Base-by-base conservation (phyloP, 2,329 filamentous ascomycete species). In the Botrytis paeoniae region DNA sequence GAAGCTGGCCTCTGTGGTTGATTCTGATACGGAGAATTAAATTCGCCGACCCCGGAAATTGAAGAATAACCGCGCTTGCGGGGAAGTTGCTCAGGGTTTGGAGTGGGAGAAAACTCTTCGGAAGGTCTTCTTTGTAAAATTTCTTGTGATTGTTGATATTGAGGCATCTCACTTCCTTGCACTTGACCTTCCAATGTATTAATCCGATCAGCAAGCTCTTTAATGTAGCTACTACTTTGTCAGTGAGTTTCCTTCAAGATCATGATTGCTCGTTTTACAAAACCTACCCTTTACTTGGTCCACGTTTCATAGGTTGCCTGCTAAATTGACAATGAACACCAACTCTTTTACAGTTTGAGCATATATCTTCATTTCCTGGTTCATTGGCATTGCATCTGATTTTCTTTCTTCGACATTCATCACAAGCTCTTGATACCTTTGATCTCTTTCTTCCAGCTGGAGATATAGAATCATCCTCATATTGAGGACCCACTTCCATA, bases 401-500 rank as follows among this genome's bases (percentile, higher is more conserved):
- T 85, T 95, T 97, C 83, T 97, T 97, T 72, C 94, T 88, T 61
- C 94, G 88, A 80, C 94, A 97, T 80, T 97, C 93, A 80, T 97
- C 94, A 79, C 94, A 97, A 2, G 94, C 94, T 54, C 94, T 88
- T 18, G 94, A 97, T 9, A 96, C 93, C 81, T 97, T 97, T 9
- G 92, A 93, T 74, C 94, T 87, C 81, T 96, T 96, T 75, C 91
- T 86, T 0, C 91, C 91, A 12, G 77, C 75, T 63, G 75, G 75
- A 66, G 22, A 90, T 88, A 86, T 86, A 75, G 80, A 78, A 63
- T 76, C 72, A 65, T 84, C 80, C 35, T 71, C 81, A 61, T 84
- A 84, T 75, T 84, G 82, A 78, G 87, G 86, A 76, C 83, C 84
- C 76, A 87, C 76, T 62, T 79, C 78, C 74, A 80, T 76, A 45